phyloP scores from a whole-genome alignment of 495 filamentous ascomycete species.

The Tuber microsphaerosporum region DNA sequence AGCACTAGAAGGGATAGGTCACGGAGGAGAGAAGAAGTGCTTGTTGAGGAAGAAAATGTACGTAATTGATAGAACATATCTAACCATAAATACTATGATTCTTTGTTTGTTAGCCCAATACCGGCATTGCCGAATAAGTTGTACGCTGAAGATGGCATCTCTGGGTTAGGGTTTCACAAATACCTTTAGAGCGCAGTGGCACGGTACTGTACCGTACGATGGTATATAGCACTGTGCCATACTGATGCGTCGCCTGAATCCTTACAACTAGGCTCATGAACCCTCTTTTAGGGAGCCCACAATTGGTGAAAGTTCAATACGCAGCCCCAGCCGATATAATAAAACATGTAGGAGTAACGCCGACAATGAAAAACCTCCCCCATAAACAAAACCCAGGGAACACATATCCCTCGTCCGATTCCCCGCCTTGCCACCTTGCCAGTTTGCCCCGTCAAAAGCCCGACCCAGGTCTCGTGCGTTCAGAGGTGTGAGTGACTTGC shows the following conservation, averaged over 20 bases:
- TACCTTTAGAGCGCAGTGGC: neutral
- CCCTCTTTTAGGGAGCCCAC: neutral
- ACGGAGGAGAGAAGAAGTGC: constrained; percentile 12
- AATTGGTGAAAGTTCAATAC: neutral
- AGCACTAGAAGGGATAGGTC: constrained; percentile 15
- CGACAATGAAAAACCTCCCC: neutral
- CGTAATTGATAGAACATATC: neutral
- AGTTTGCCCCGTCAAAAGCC: neutral
- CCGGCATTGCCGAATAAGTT: neutral
- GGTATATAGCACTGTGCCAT: neutral
- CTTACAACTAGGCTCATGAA: neutral
- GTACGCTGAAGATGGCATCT: neutral
- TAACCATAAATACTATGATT: neutral
- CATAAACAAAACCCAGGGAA: neutral
- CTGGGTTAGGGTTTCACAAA: neutral
- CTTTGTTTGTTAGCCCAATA: neutral
- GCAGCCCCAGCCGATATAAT: neutral
- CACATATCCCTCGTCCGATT: neutral
- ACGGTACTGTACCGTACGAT: no score
- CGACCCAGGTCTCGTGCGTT: neutral
- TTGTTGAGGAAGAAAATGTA: neutral
- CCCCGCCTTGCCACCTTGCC: neutral
- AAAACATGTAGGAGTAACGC: neutral
- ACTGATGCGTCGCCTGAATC: neutral
- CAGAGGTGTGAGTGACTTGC: neutral